Percentiles rank a stretch among this genome's conserved stretches.
Conservation (phyloP, 352 stramenopile species). For the Globisporangium emineosum region DNA sequence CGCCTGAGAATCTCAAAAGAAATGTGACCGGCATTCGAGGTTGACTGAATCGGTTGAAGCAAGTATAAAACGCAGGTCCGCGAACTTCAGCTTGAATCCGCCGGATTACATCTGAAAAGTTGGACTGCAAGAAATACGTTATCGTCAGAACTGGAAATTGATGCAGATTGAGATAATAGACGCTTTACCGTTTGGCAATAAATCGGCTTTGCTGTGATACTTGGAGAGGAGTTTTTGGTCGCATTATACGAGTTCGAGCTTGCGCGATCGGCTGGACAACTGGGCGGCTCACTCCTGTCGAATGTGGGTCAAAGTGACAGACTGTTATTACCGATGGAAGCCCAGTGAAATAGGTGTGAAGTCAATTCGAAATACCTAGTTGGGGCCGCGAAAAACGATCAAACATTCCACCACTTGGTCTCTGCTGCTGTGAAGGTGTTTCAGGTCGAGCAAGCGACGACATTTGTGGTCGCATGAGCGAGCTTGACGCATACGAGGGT, state of each 20-base stretch:
- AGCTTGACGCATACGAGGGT: slow-evolving; percentile 19
- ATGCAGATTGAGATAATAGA: neutral
- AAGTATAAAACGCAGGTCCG: neutral
- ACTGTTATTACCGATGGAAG: neutral
- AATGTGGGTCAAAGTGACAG: slow-evolving; percentile 10
- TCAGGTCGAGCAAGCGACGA: slow-evolving; percentile 28
- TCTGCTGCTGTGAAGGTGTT: slow-evolving; percentile 39
- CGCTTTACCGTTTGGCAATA: slow-evolving; percentile 50
- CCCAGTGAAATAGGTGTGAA: neutral
- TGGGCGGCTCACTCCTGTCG: slow-evolving; percentile 23
- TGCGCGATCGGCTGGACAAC: slow-evolving; percentile 38
- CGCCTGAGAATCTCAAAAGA: neutral
- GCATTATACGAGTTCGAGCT: slow-evolving; percentile 49
- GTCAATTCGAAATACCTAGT: slow-evolving; percentile 26
- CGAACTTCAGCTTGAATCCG: neutral
- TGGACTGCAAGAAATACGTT: slow-evolving; percentile 6
- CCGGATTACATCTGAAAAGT: slow-evolving; percentile 19
- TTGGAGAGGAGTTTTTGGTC: slow-evolving; percentile 72
- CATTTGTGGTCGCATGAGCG: slow-evolving; percentile 24
- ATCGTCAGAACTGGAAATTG: neutral
- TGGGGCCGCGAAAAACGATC: slow-evolving; percentile 66
- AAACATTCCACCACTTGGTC: slow-evolving; percentile 52
- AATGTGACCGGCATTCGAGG: neutral
- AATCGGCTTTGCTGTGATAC: slow-evolving; percentile 56
- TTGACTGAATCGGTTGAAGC: neutral